phyloP scores from a whole-genome alignment of 495 filamentous ascomycete species.

The Penicillium ochrochloron region DNA sequence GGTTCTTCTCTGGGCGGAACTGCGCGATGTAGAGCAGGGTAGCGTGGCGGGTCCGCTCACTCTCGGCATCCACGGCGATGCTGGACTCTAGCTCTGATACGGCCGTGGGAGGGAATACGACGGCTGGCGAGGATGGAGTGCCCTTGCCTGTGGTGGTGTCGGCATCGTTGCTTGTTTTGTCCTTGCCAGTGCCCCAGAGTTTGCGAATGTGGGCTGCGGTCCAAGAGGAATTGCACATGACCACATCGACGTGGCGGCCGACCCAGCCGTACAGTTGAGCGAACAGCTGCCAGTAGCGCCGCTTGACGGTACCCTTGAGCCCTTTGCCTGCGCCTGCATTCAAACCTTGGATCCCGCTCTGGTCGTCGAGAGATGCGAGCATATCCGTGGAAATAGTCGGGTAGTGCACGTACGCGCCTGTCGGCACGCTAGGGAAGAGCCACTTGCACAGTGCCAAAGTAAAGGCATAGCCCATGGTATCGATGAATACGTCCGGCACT shows the following conservation, averaged over 20 bases:
- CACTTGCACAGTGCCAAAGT: constrained; percentile 78
- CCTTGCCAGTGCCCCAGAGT: constrained; percentile 68
- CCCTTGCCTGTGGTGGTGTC: constrained; percentile 39
- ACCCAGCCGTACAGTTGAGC: constrained; percentile 79
- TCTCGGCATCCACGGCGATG: constrained; percentile 68
- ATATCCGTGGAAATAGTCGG: constrained; percentile 99
- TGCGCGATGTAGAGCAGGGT: constrained; percentile 91
- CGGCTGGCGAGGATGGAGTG: constrained; percentile 44
- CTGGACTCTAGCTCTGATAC: constrained; percentile 77
- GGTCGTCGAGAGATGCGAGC: constrained; percentile 78
- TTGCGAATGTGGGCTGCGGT: constrained; percentile 81
- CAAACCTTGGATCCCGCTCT: constrained; percentile 69
- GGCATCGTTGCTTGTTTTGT: constrained; percentile 29
- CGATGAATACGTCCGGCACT: constrained; percentile 91
- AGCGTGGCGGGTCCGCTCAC: constrained; percentile 67
- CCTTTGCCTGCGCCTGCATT: constrained; percentile 82
- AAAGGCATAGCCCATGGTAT: constrained; percentile 99
- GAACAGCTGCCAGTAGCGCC: constrained; percentile 83
- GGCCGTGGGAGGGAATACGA: constrained; percentile 91
- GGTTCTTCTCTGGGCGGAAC: constrained; percentile 97
- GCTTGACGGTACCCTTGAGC: constrained; percentile 67
- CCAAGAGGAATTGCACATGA: constrained; percentile 98
- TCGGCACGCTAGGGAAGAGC: constrained; percentile 81
- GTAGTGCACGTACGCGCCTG: constrained; percentile 94
- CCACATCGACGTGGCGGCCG: constrained; percentile 80